A percentile compares a stretch with the other conserved stretches of the same genome.
Evolutionary conservation across 352 stramenopile species (phyloP).

Genomic region (Phytopythium sindhum): DNA sequence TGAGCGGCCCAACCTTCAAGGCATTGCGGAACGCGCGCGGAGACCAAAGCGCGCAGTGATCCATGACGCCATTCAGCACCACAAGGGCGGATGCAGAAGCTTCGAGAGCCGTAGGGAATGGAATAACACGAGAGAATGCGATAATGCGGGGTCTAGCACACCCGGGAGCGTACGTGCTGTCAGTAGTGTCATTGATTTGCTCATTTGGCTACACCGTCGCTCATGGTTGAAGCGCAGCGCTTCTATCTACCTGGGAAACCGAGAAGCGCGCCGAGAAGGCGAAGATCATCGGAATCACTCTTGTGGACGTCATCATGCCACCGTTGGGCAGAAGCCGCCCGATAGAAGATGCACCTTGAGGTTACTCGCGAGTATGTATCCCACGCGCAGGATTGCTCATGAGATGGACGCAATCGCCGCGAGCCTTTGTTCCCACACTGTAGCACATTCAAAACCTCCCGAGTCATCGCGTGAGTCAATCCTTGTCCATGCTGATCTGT

Average conservation of each 20-base stretch:
- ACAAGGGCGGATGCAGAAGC: neutral
- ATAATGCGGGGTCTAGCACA: too few relatives aligned
- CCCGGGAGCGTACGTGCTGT: neutral
- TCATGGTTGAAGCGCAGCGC: neutral
- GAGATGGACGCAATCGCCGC: neutral
- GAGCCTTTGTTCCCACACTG: neutral
- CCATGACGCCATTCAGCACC: neutral
- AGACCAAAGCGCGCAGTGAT: neutral
- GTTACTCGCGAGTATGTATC: neutral
- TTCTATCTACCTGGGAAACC: neutral
- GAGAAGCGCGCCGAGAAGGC: too few relatives aligned
- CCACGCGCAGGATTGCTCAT: neutral
- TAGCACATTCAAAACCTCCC: neutral
- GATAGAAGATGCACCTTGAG: neutral
- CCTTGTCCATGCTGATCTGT: too few relatives aligned
- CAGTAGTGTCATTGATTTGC: neutral
- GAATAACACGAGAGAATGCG: neutral
- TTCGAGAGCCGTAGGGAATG: too few relatives aligned
- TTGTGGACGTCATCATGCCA: neutral
- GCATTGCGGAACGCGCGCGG: conserved; percentile 10
- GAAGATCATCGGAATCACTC: too few relatives aligned
- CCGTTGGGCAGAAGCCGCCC: too few relatives aligned
- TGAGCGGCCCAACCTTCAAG: conserved; percentile 36
- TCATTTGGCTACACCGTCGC: neutral
- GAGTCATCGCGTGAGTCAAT: neutral